Evolutionary conservation across 305 asterid genomes (phyloP), one percentile per base, ranked within the genome.

Genomic region (Fraxinus albicans): DNA sequence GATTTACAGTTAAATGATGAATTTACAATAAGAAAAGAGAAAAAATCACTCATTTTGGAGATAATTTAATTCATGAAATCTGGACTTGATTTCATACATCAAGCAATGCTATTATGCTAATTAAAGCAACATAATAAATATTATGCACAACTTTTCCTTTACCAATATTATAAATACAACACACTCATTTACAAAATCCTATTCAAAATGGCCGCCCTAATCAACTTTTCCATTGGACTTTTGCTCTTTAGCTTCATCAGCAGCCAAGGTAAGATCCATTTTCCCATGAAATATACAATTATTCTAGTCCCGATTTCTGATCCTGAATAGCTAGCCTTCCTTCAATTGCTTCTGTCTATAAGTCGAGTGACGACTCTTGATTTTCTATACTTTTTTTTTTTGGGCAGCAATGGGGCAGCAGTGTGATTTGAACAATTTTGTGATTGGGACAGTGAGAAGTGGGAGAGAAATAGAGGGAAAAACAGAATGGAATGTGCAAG

Each of bases 361-460:
- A 25, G 7, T 10, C 35, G 73, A 70, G 23, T 4, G 21, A 31
- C 8, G 21, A 69, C 3, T 23, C 73, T 8, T 23, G 73, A 63
- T 8, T 8, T 8, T 63, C 6, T 0, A 8, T 60, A 21, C 29
- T 0, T 58, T n/a, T 6, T 55, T 53, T 17, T n/a, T 8, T 31
- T 31, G 15, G 17, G 76, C 76, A 70, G 76, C 76, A 2, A 70
- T 29, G 0, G 76, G 42, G 76, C 42, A 31, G 76, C 76, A 70
- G 76, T 70, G 76, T 70, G 76, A 70, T 31, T 15, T 70, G 76
- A 77, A 82, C 81, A 69, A 82, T 19, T 63, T 82, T 40, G 78
- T 79, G 15, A 19, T 83, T n/a, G 85, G 82, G 36, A 69, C 87
- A 31, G 81, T 77, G 27, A 53, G 70, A 73, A 81, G 77, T 17